These are phyloP conservation scores for Thielaviopsis musarum DNA, from an alignment of 2,329 filamentous ascomycete species.

Conservation along the genomic window DNA sequence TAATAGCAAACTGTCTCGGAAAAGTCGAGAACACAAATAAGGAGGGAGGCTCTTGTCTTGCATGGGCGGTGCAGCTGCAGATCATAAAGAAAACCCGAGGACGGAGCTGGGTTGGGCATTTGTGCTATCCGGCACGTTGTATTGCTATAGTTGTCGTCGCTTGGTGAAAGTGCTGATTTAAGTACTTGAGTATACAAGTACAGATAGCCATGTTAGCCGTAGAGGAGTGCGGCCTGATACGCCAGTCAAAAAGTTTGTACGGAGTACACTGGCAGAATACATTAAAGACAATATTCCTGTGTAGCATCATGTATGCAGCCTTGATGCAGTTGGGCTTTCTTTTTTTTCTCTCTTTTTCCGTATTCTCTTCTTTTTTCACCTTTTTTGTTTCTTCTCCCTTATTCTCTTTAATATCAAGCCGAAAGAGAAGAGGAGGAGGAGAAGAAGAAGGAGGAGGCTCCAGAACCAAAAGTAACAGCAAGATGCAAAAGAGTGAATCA, in stretches of 20 bases:
- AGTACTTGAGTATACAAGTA: too few relatives aligned
- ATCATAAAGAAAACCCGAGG: background rate
- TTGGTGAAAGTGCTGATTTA: too few relatives aligned
- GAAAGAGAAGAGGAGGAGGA: too few relatives aligned
- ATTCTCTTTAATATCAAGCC: too few relatives aligned
- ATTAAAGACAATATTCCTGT: background rate
- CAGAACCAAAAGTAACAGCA: background rate
- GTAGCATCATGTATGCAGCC: background rate
- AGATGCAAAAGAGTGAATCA: background rate
- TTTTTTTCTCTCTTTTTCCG: background rate
- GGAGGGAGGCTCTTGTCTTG: background rate
- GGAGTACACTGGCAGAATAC: background rate
- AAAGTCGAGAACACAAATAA: too few relatives aligned
- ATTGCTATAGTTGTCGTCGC: too few relatives aligned
- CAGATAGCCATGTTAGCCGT: too few relatives aligned
- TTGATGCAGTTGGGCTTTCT: background rate
- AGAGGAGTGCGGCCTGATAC: too few relatives aligned
- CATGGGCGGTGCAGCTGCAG: background rate
- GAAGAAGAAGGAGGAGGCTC: background rate
- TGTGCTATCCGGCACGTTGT: background rate
- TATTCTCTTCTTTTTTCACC: background rate
- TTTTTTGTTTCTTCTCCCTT: background rate
- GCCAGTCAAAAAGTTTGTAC: too few relatives aligned
- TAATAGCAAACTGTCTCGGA: too few relatives aligned
- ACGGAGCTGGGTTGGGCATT: background rate